Evolutionary conservation across 2,329 filamentous ascomycete species (phyloP).

Genomic region (Diaporthe longicolla): DNA sequence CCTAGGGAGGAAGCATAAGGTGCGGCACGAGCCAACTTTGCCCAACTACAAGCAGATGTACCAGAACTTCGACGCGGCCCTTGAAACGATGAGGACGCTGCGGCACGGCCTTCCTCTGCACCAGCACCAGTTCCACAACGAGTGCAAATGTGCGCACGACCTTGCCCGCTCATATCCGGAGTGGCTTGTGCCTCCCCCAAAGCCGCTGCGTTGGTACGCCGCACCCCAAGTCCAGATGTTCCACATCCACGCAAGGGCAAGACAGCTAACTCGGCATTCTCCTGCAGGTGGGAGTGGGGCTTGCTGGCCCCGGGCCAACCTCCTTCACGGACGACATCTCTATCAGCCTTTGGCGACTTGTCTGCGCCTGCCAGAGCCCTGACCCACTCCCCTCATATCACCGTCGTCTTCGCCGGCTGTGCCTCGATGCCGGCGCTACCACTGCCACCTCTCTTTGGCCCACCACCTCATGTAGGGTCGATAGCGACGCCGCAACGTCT

Average conservation of each 20-base stretch:
- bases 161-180: not conserved
- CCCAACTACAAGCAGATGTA: constrained; percentile 28
- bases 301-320: constrained; percentile 1
- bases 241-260: not conserved
- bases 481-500: not conserved
- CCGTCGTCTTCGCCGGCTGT: too few species aligned
- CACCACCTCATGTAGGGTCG: not conserved
- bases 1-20: not conserved
- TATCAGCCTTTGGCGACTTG: not conserved
- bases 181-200: constrained; percentile 21
- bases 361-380: not conserved
- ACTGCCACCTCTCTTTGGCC: constrained; percentile 2
- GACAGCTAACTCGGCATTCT: not conserved
- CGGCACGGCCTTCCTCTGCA: not conserved
- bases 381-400: not conserved
- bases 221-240: not conserved
- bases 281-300: constrained; percentile 1
- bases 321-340: not conserved
- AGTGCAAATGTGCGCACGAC: not conserved
- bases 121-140: not conserved
- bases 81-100: constrained; percentile 13
- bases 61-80: constrained; percentile 12
- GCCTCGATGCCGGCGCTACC: not conserved
- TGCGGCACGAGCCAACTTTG: constrained; percentile 2
- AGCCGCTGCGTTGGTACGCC: constrained; percentile 2